Evolutionary conservation across 331 rosid species (phyloP), one percentile per base, ranked within the genome.

Genomic region (Saraca asoca): DNA sequence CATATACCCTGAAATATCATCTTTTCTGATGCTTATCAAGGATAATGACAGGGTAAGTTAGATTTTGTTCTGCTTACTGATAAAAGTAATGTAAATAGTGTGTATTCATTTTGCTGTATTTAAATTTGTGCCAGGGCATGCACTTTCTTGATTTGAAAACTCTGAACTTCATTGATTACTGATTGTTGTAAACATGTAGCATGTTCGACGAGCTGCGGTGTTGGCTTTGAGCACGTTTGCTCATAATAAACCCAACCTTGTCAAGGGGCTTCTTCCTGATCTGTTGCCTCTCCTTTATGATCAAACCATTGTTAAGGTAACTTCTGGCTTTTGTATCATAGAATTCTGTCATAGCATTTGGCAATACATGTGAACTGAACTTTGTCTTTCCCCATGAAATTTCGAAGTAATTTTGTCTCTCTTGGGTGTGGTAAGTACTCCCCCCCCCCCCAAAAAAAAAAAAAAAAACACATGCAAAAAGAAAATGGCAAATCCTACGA

Each of bases 171-270:
- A 10, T 1, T 73, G 29, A 44, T 62, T 60, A 20, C 81, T 72
- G 62, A 69, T 70, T 69, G 46, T 35, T 63, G 18, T 75, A 72
- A 64, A 39, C 50, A 45, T 79, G 82, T 84, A 94, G 99, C 96
- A 94, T 86, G 99, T 90, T 45, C 86, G 99, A 78, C 96, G 99
- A 71, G 99, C 99, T 46, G 97, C 96, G 69, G 99, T 95, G 60
- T 79, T 95, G 96, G 97, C 95, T 57, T 81, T 95, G 66, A 95
- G 95, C 78, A 95, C 99, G 37, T 95, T 91, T 66, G 97, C 99
- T 44, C 99, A 95, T 89, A 90, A 95, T 73, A 95, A 95, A 79
- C 99, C 99, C 34, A 90, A 95, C 79, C 89, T 91, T 34, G 74
- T 95, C 73, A 95, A 91, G 85, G 97, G 95, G 31, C 96, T 95